Evolutionary conservation across 2,329 filamentous ascomycete genomes (phyloP).

Genomic region (Nigrospora sphaerica): DNA sequence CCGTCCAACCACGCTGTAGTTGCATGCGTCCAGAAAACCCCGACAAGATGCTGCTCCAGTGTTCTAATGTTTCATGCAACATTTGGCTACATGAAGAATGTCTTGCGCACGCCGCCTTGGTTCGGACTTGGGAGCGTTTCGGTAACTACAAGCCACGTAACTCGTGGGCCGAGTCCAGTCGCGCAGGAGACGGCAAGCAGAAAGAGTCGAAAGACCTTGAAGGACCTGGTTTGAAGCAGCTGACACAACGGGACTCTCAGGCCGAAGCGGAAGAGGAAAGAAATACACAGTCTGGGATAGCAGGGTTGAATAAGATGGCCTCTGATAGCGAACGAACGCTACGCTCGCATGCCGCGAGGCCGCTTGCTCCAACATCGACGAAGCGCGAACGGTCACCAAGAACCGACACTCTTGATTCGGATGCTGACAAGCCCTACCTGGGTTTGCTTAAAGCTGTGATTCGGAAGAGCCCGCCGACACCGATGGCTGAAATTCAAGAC

Average conservation of each 20-base stretch:
- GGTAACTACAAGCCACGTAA: constrained; percentile 43
- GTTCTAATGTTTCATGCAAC: constrained; percentile 44
- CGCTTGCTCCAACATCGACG: constrained; percentile 15
- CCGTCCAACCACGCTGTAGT: constrained; percentile 48
- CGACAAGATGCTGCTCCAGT: constrained; percentile 52
- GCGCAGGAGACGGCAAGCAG: constrained; percentile 31
- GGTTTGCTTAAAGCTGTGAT: constrained; percentile 45
- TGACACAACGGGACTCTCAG: too few species aligned
- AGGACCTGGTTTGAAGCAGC: constrained; percentile 44
- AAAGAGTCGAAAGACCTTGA: constrained; percentile 35
- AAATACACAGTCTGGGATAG: constrained; percentile 20
- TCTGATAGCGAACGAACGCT: too few species aligned
- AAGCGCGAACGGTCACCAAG: constrained; percentile 25
- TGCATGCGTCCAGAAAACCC: constrained; percentile 56
- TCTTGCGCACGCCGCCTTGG: constrained; percentile 46
- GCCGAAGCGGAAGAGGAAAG: constrained; percentile 38
- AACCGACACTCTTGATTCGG: constrained; percentile 25
- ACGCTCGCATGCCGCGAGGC: too few species aligned
- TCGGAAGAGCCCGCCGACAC: constrained; percentile 38
- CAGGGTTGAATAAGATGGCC: constrained; percentile 29
- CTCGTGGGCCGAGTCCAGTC: constrained; percentile 21
- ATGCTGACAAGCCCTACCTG: constrained; percentile 37
- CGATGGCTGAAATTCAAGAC: constrained; percentile 44
- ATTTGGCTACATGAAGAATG: constrained; percentile 60
- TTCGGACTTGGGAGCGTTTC: constrained; percentile 40